A percentile compares a stretch with the other conserved stretches of the same genome.
Evolutionary conservation across 805 yeast species (phyloP).

Genomic region (Schwanniomyces pseudopolymorphus): DNA sequence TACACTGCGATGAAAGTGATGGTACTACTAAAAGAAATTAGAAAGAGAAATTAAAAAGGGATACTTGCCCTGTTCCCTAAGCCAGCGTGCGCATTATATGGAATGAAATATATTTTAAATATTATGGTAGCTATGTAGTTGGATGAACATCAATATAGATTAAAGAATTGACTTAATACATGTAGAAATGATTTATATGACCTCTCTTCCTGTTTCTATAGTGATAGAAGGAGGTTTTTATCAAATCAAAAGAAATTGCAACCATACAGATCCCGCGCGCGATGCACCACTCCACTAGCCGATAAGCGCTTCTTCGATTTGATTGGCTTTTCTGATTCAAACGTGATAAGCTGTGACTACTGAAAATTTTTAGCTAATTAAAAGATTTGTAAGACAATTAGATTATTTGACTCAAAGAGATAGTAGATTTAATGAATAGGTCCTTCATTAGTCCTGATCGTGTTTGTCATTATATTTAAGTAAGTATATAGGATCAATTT

Average conservation of each 20-base stretch:
- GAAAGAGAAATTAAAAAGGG: background rate
- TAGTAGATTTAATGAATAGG: no score
- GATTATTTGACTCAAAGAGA: no score
- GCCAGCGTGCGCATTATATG: background rate
- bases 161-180: no score
- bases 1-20: no score
- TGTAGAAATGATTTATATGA: no score
- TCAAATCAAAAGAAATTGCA: background rate
- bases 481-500: background rate
- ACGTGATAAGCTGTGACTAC: background rate
- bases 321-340: background rate
- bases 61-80: background rate
- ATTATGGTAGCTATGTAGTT: no score
- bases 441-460: no score
- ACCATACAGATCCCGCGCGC: background rate
- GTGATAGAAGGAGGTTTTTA: background rate
- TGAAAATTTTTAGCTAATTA: no score
- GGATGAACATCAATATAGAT: no score
- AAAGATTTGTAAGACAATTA: no score
- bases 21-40: background rate
- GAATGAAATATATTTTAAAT: no score
- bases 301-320: background rate
- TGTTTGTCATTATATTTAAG: no score
- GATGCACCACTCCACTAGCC: background rate
- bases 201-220: background rate